Base-by-base conservation (phyloP, 2,329 filamentous ascomycete species). In the Xylaria sp. region DNA sequence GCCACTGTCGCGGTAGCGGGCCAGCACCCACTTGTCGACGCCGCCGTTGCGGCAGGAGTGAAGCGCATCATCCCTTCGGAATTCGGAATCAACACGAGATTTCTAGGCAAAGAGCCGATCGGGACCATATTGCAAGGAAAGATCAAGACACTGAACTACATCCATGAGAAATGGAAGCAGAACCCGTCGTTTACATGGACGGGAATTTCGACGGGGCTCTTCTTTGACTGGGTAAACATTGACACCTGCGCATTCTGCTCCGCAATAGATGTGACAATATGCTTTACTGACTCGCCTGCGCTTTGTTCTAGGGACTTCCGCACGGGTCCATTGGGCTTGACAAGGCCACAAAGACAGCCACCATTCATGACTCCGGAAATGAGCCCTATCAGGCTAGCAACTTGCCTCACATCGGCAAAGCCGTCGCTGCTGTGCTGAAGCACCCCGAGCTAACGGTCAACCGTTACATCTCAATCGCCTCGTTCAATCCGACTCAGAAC, bases 1-100 rank as follows among this genome's bases (percentile, higher is more conserved):
- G 78, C 78, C 4, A 73, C 82, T 8, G 59, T 60, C 0, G 72
- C 70, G 1, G 31, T 73, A 11, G 84, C 84, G 64, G 74, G 75
- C 19, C 86, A 88, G 68, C 73, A 74, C 38, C 76, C 76, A 28
- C 73, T 88, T 53, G 80, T 86, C 35, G 83, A 87, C 51, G 86
- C 85, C 0, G 81, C 84, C 28, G 78, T 85, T 28, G 78, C 79
- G 2, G 85, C 83, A 1, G 83, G 84, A 21, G 84, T 88, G 4
- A 80, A 83, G 68, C 79, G 84, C 17, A 84, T 87, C 74, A 77
- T 88, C 28, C 84, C 85, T 2, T 81, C 81, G 7, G 85, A 88
- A 66, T 88, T 82, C 55, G 76, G 76, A 9, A 64, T 74, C 63
- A 74, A 75, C 73, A 73, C 78, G 14, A 60, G 69, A 43, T 71